Evolutionary conservation across 139 green algal genomes (phyloP), one percentile per base, ranked within the genome.

Genomic region (Micromonas commoda): DNA sequence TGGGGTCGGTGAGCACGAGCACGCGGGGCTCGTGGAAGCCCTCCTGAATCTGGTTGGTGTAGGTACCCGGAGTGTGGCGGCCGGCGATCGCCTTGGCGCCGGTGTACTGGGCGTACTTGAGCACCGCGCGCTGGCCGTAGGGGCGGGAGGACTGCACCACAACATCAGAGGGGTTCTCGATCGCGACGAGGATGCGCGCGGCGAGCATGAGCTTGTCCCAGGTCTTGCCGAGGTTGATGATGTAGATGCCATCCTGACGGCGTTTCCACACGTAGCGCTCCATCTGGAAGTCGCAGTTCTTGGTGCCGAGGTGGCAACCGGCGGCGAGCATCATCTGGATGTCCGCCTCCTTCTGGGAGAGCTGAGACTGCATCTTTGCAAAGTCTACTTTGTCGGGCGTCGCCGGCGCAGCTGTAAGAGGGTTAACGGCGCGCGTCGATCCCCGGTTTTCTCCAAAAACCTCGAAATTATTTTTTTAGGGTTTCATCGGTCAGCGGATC

Each of bases 11-110:
- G 67, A 99, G 82, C 53, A 99, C 86, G 21, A 99, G 86, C 84
- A 99, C 89, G 61, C 96, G 88, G 1, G 96, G 96, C 92, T 99
- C 96, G 86, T 94, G 89, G 80, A 97, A 99, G 68, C 88, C 82
- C 85, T 97, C 96, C 86, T 98, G 93, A 67, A 96, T 92, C 90
- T 99, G 96, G 86, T 99, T 99, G 65, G 96, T 99, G 91, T 97
- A 99, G 34, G 94, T 96, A 83, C 95, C 96, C 35, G 96, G 96
- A n/a, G 94, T 99, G 91, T 99, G 95, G 79, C 96, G 91, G 38
- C 96, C 96, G 4, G 96, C 92, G 76, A 97, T 89, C 65, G 90
- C 90, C 82, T 96, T 96, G 82, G 87, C 88, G 33, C 92, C 91
- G 23, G 93, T 92, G 94, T 99, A 97, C 84, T 98, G 91, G 4